These are phyloP conservation scores for Gyromitra esculenta DNA, from an alignment of 2,329 filamentous ascomycete species.

Conservation along the genomic window DNA sequence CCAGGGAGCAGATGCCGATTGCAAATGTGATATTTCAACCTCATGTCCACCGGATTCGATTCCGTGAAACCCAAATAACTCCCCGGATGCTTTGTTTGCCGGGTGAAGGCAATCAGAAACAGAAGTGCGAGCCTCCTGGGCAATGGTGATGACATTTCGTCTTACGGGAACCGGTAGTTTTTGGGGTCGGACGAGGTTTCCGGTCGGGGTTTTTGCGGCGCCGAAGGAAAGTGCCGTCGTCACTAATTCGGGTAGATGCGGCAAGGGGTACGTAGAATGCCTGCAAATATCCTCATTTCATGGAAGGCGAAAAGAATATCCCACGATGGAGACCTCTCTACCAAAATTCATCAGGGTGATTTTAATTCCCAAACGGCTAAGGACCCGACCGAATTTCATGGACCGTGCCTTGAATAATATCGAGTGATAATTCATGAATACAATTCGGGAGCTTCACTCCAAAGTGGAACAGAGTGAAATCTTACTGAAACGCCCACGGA, in stretches of 20 bases:
- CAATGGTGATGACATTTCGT: constrained; percentile 4
- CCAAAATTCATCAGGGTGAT: neutral
- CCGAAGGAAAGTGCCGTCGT: constrained; percentile 2
- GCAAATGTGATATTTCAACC: constrained; percentile 27
- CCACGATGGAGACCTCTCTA: neutral
- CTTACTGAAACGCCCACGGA: constrained; percentile 12
- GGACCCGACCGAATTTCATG: neutral
- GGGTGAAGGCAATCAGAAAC: constrained; percentile 2
- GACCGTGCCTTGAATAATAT: neutral
- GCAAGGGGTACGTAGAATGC: neutral
- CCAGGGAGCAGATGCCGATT: constrained; percentile 17
- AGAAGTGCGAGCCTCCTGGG: neutral
- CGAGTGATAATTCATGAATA: constrained; percentile 38
- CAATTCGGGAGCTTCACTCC: neutral
- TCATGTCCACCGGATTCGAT: constrained; percentile 9
- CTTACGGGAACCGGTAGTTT: constrained; percentile 6
- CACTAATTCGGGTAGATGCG: constrained; percentile 1
- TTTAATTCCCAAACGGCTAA: neutral
- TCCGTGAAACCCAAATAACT: constrained; percentile 2
- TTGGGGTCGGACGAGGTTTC: neutral
- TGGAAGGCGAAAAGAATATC: neutral
- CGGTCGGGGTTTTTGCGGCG: neutral
- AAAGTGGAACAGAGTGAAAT: neutral
- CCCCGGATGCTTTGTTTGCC: neutral
- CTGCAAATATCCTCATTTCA: neutral